Percentiles rank a stretch among this genome's conserved stretches.
phyloP scores from a whole-genome alignment of 768 basidiomycete species.

The Goffeauzyma gilvescens region DNA sequence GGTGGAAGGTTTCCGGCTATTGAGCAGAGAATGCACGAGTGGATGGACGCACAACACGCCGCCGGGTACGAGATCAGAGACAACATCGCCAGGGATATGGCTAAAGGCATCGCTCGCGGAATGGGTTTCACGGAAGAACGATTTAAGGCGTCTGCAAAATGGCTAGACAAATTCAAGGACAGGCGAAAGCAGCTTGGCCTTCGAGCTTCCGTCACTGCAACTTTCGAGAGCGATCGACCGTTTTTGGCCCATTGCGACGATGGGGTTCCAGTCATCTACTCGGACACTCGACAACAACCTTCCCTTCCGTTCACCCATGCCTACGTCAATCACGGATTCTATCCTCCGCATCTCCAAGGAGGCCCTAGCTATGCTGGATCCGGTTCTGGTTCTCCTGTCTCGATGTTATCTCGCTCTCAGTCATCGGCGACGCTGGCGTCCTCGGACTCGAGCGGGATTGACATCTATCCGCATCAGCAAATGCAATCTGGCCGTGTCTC shows the following conservation, averaged over 20 bases:
- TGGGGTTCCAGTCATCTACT: conserved; percentile 2
- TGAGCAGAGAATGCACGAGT: conserved; percentile 25
- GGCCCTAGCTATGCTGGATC: conserved; percentile 1
- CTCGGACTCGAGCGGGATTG: conserved; percentile 6
- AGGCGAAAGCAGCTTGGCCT: conserved; percentile 11
- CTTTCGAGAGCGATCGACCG: conserved; percentile 3
- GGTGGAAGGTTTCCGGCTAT: conserved; percentile 28
- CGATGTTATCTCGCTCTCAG: conserved; percentile 4
- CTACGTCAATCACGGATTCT: conserved; percentile 2
- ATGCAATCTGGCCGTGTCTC: too few species aligned
- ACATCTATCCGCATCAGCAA: conserved; percentile 1
- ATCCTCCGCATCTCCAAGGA: conserved; percentile 1
- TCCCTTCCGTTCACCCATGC: too few species aligned
- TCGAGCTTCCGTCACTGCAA: conserved; percentile 1
- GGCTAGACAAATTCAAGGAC: conserved; percentile 32
- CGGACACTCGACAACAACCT: too few species aligned
- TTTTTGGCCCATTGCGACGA: not conserved
- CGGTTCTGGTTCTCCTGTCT: conserved; percentile 2
- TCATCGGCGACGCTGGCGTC: conserved; percentile 8
- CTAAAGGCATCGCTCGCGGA: conserved; percentile 24
- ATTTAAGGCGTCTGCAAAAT: conserved; percentile 31
- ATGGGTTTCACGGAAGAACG: conserved; percentile 23
- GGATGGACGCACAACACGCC: conserved; percentile 28
- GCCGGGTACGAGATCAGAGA: conserved; percentile 25
- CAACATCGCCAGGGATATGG: conserved; percentile 21